Base-by-base conservation (phyloP, 1,284 basidiomycete genomes). In the Cryptococcus sp. region DNA sequence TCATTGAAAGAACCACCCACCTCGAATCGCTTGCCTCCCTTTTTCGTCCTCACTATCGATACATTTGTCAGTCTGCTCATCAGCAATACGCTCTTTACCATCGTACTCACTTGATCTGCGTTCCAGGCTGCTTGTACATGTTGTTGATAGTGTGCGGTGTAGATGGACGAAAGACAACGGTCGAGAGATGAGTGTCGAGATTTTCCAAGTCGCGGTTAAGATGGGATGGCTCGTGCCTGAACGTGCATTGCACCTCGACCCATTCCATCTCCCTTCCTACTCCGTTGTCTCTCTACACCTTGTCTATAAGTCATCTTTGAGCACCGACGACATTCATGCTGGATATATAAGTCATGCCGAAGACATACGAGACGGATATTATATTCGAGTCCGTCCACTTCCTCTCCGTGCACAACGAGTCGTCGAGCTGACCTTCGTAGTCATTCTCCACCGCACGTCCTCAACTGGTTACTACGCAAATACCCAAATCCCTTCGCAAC, bases 11-110 rank as follows among this genome's bases (percentile, higher is more conserved):
- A 18, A 19, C 18, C 24, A 60, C 75, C 44, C 56, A 88, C 89
- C 80, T 99, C 95, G 72, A 97, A 99, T 45, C 95, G 83, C 74
- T 97, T 97, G 25, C 95, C 95, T 39, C 86, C 90, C 71, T 97
- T 97, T 77, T 92, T 95, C 44, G 97, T 78, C 39, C 92, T 83
- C 26, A 98, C 93, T 67, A 97, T 82, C 33, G 92, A 94, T 45
- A 97, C 93, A 71, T 97, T 97, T 4, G 94, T 97, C 38, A 97
- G 78, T 71, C 88, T 92, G 52, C 47, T 45, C 21, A 28, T 40
- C 9, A 24, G 34, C 28, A 18, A 2, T 9, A 19, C n/a, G n/a
- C n/a, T n/a, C 1, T 5, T 10, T 25, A 16, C 18, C 14, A 21
- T 41, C 2, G 39, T 22, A 5, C 66, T 34, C 26, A 68, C 68